A percentile compares a stretch with the other conserved stretches of the same genome.
Evolutionary conservation across 495 filamentous ascomycete genomes (phyloP).

Genomic region (Hypoxylon rickii): DNA sequence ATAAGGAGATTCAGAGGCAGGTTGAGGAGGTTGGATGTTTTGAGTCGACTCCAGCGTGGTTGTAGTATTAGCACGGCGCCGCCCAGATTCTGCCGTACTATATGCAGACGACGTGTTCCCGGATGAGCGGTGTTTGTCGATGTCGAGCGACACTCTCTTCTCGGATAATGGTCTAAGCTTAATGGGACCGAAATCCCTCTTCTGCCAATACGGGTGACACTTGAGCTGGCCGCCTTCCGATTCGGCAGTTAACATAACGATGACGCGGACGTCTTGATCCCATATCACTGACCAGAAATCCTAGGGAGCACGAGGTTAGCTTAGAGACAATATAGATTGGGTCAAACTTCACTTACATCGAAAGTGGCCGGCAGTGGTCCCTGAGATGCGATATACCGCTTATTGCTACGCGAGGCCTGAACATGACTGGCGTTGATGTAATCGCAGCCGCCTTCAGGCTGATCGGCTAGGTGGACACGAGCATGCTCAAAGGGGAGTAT

Average conservation of each 20-base stretch:
- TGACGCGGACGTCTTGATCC: conserved; percentile 92
- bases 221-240: conserved; percentile 92
- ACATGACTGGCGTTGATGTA: conserved; percentile 95
- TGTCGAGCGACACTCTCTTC: conserved; percentile 75
- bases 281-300: conserved; percentile 98
- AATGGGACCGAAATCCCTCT: conserved; percentile 78
- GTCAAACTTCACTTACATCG: conserved; percentile 62
- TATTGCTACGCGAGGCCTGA: conserved; percentile 75
- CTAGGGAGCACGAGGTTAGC: conserved; percentile 59
- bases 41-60: conserved; percentile 25
- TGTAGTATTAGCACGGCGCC: conserved; percentile 36
- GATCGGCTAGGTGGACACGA: conserved; percentile 75
- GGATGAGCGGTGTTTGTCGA: conserved; percentile 52
- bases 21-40: conserved; percentile 15
- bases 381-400: conserved; percentile 93
- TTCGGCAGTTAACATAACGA: conserved; percentile 97
- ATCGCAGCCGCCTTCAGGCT: conserved; percentile 76
- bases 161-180: conserved; percentile 79
- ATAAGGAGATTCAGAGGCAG: conserved; percentile 64
- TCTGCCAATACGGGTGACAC: conserved; percentile 90
- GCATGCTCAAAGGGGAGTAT: conserved; percentile 97
- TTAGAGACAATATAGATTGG: not conserved
- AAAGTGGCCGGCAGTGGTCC: conserved; percentile 93
- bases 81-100: conserved; percentile 33
- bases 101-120: conserved; percentile 27